A percentile compares a stretch with the other conserved stretches of the same genome.
phyloP scores from a whole-genome alignment of 345 rosid genomes.

The Kernera saxatilis region DNA sequence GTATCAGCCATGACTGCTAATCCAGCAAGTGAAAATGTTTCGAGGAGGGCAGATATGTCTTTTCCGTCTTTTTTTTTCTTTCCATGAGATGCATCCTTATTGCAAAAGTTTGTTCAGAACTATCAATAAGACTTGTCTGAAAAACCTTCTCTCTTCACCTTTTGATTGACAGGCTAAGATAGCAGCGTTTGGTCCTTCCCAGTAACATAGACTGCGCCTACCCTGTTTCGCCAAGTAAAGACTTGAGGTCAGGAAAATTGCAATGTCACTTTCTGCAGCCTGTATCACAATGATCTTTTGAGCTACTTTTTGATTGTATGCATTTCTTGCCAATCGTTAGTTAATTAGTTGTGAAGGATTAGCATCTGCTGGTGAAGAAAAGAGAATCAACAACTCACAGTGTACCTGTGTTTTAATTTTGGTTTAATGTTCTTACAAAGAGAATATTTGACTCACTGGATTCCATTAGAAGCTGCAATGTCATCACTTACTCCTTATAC shows the following conservation, averaged over 20 bases:
- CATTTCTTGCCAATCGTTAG: neutral
- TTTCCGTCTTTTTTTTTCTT: neutral
- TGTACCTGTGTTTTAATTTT: neutral
- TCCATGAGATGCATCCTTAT: neutral
- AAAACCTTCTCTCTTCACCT: neutral
- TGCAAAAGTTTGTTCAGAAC: neutral
- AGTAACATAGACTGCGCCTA: constrained; percentile 1
- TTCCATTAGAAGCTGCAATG: neutral
- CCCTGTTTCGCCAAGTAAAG: neutral
- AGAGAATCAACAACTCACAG: too few relatives aligned
- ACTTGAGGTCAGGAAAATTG: neutral
- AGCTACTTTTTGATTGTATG: neutral
- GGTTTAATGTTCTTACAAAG: neutral
- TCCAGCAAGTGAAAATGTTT: neutral
- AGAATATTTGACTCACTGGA: neutral
- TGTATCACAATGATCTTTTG: neutral
- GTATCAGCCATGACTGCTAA: constrained; percentile 37
- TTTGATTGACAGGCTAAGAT: constrained; percentile 16
- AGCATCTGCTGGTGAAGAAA: too few relatives aligned
- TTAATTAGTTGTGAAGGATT: neutral
- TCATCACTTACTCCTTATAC: neutral
- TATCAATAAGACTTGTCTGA: neutral
- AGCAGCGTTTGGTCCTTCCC: neutral
- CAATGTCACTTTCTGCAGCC: neutral
- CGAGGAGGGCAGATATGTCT: neutral